Base-by-base conservation (phyloP, 1,139 yeast species). In the Pichiaceae sp. region DNA sequence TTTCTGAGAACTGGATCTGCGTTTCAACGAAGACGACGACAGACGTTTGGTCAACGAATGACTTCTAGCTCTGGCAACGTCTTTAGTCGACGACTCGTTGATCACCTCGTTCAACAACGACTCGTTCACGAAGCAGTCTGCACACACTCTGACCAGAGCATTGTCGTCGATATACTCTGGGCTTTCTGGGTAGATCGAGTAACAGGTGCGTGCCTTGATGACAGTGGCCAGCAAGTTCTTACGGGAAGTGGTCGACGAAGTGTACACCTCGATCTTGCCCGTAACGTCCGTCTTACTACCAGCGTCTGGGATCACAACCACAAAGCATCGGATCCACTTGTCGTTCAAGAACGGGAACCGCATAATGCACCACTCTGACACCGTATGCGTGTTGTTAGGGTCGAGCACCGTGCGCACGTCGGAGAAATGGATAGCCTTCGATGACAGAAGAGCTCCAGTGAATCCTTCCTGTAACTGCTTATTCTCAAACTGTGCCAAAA, bases 321-420 rank as follows among this genome's bases (percentile, higher is more conserved):
- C 60, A 41, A 53, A 71, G 37, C 73, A 70, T 48, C 70, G 64
- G 24, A 73, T 53, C 78, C 79, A 74, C 52, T 70, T 70, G 42
- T 68, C 64, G 40, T 73, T 70, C 32, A 73, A 58, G 45, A 70
- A 75, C 6, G 80, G 79, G 45, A 73, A 65, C 39, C 79, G 54
- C 40, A 74, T 53, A 47, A 73, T 69, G 51, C 74, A 70, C 79
- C 79, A 74, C 47, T 74, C 80, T 37, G 54, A 63, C 39, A 68
- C 66, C 37, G 62, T 60, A 40, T 70, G 60, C 26, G 49, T 51
- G 47, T 70, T 69, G 41, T 61, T 66, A 35, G 67, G 67, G 3
- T 72, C 64, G 39, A 74, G 59, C 28, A 74, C 56, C 2, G 74
- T 68, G 46, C 72, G 72, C 34, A 72, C 64, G 48, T 74, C 80